phyloP scores from a whole-genome alignment of 1,284 basidiomycete species.

The Porogramme epimiltina region DNA sequence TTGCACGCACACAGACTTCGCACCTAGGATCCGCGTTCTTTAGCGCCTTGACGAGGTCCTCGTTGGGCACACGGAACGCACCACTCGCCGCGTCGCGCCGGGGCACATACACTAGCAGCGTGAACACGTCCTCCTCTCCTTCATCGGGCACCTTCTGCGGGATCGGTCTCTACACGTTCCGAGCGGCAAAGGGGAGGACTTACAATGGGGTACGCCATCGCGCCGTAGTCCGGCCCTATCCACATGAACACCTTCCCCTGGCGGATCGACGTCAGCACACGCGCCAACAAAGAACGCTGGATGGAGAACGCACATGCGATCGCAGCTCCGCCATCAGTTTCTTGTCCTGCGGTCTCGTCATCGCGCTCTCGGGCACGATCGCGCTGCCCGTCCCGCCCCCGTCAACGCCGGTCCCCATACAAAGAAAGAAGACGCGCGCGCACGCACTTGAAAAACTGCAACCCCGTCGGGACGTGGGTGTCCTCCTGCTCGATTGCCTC shows the following conservation, averaged over 20 bases:
- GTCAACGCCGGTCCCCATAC: no score
- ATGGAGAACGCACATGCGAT: background rate
- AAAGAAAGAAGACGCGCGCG: background rate
- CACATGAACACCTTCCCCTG: conserved; percentile 21
- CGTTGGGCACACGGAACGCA: background rate
- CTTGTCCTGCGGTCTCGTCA: background rate
- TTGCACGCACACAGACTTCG: no score
- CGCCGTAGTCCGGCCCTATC: conserved; percentile 17
- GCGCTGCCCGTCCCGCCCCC: background rate
- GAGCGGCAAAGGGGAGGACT: background rate
- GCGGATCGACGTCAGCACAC: no score
- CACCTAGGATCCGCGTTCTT: background rate
- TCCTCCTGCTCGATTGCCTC: conserved; percentile 16
- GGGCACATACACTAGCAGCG: background rate
- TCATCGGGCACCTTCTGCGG: background rate
- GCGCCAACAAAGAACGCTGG: background rate
- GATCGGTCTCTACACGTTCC: background rate
- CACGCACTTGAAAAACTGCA: conserved; percentile 23
- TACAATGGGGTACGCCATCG: conserved; percentile 21
- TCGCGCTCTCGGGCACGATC: background rate
- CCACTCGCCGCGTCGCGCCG: background rate
- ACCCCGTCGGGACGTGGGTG: conserved; percentile 3
- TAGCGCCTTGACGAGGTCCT: background rate
- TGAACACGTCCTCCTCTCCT: background rate
- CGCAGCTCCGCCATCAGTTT: background rate